Base-by-base conservation (phyloP, 139 green algal species). In the Chlorella sorokiniana region DNA sequence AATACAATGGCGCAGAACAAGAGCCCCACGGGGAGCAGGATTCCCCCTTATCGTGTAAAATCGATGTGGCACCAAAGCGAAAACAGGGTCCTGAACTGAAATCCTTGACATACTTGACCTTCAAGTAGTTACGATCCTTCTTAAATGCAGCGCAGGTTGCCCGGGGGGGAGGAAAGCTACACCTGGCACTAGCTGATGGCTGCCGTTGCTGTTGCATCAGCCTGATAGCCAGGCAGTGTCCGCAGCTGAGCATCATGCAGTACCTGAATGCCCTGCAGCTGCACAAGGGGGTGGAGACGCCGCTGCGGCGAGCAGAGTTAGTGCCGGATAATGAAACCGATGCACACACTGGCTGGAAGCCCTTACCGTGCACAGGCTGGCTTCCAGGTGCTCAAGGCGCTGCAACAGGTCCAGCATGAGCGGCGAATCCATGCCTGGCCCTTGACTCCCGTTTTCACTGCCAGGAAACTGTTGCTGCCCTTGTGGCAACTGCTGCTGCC, bases 211-310 rank as follows among this genome's bases (percentile, higher is more conserved):
- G 67, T 23, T 63, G 31, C 75, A 7, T 79, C 48, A 3, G 23
- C 74, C 18, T 52, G 70, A 40, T 86, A 82, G 41, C 72, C 81
- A 29, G 76, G 82, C 56, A 86, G 44, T 42, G 18, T 7, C 16
- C 40, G 61, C 44, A 86, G 48, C 74, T 86, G 82, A 20, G 45
- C n/a, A 31, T 87, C 82, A 56, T 87, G 82, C 63, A 76, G 33
- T 14, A 87, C 41, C 35, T 79, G 51, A 48, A 87, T 82, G 64
- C 76, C 74, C 33, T 87, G 74, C 38, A 83, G 40, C 74, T 87
- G 67, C 74, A 86, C 2, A 10, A 2, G 38, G 31, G 0, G 51
- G 27, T 7, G 29, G 16, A 40, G 27, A 5, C n/a, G 52, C 23
- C 22, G 20, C 22, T 23, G 23, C 52, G 23, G 52, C 52, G 20